These are phyloP conservation scores for Suillus sp. DNA, from an alignment of 768 basidiomycete species.

Conservation along the genomic window DNA sequence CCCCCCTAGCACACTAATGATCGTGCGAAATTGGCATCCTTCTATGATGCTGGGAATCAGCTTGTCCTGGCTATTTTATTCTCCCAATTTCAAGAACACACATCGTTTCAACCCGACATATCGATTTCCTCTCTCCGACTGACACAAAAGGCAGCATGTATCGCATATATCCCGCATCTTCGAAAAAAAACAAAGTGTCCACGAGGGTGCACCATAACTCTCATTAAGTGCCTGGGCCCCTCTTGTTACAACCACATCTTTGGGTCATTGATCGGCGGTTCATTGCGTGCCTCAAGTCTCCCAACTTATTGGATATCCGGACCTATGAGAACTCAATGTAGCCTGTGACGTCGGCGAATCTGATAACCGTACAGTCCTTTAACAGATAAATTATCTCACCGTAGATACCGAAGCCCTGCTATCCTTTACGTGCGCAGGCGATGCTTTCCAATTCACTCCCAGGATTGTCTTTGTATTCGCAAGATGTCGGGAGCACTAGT, in stretches of 20 bases:
- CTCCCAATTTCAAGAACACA: slow-evolving; percentile 13
- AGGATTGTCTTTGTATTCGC: background rate
- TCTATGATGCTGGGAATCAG: slow-evolving; percentile 23
- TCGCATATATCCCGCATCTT: slow-evolving; percentile 21
- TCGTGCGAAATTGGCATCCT: slow-evolving; percentile 22
- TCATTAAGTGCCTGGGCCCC: slow-evolving; percentile 12
- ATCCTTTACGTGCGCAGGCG: background rate
- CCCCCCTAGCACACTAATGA: slow-evolving; percentile 3
- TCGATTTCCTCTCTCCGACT: slow-evolving; percentile 18
- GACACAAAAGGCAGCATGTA: slow-evolving; percentile 8
- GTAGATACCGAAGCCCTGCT: slow-evolving; percentile 1
- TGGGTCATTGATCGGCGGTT: slow-evolving; percentile 1
- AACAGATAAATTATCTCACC: background rate
- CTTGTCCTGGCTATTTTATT: slow-evolving; percentile 13
- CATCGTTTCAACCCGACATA: slow-evolving; percentile 12
- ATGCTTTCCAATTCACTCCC: background rate
- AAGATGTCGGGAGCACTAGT: background rate
- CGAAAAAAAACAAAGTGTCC: background rate
- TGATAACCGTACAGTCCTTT: background rate
- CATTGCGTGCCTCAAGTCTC: slow-evolving; percentile 15
- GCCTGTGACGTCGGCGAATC: background rate
- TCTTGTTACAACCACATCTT: background rate
- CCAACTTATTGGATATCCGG: background rate
- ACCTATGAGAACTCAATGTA: background rate
- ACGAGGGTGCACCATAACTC: background rate